phyloP scores from a whole-genome alignment of 1,284 basidiomycete species.

The Cutaneotrichosporon daszewskae region DNA sequence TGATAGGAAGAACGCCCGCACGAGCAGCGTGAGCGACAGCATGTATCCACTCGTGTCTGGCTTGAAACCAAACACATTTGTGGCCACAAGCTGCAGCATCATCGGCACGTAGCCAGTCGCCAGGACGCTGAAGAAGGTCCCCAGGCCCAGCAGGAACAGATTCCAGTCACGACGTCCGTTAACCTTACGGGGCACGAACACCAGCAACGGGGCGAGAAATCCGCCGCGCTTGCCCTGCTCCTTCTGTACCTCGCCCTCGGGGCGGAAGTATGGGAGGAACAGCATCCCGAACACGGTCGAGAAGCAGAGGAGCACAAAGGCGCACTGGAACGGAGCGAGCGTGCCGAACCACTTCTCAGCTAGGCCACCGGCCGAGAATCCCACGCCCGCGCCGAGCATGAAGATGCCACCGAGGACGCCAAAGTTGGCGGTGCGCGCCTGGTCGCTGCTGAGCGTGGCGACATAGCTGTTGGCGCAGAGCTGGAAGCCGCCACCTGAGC shows the following conservation, averaged over 20 bases:
- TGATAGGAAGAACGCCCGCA: constrained; percentile 40
- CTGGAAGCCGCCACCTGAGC: constrained; percentile 40
- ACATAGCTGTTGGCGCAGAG: constrained; percentile 38
- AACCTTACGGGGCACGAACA: constrained; percentile 32
- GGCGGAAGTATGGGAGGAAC: constrained; percentile 43
- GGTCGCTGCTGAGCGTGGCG: constrained; percentile 24
- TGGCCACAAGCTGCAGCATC: constrained; percentile 40
- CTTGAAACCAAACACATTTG: constrained; percentile 36
- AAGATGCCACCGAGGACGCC: constrained; percentile 37
- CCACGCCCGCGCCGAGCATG: constrained; percentile 30
- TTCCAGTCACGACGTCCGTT: constrained; percentile 29
- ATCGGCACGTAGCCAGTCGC: constrained; percentile 42
- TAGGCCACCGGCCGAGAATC: constrained; percentile 32
- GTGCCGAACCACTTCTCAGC: constrained; percentile 26
- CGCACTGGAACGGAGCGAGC: constrained; percentile 39
- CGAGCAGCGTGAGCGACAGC: constrained; percentile 31
- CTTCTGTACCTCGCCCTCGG: constrained; percentile 10
- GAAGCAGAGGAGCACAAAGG: constrained; percentile 36
- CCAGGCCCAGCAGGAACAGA: constrained; percentile 34
- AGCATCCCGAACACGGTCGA: constrained; percentile 38
- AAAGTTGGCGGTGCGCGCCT: constrained; percentile 38
- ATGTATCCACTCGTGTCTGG: constrained; percentile 34
- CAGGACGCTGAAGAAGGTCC: constrained; percentile 40
- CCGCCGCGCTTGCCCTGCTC: constrained; percentile 15
- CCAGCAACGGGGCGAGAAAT: constrained; percentile 37